Conservation (phyloP, 176 grass and related monocot species). For the Pontederia crassipes region DNA sequence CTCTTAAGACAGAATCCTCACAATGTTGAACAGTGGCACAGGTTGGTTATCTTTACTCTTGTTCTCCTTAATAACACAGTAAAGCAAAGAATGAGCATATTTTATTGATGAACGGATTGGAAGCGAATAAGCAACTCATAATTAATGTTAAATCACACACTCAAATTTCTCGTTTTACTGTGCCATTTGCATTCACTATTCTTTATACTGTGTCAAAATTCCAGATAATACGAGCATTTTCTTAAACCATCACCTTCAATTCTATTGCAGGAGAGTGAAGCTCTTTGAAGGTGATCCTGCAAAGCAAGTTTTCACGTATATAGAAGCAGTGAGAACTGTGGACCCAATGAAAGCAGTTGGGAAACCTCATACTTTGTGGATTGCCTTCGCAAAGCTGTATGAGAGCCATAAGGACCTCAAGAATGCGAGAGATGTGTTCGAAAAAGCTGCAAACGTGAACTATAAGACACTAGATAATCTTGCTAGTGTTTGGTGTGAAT, state of each 20-base stretch:
- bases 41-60: constrained; percentile 18
- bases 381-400: constrained; percentile 75
- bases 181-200: background rate
- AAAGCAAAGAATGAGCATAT: too few relatives aligned
- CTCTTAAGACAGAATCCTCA: constrained; percentile 69
- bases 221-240: background rate
- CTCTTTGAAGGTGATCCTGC: constrained; percentile 65
- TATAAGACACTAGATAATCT: constrained; percentile 68
- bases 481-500: constrained; percentile 77
- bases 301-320: constrained; percentile 61
- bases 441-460: constrained; percentile 58
- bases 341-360: constrained; percentile 85
- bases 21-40: constrained; percentile 85
- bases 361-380: constrained; percentile 76
- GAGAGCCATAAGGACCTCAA: constrained; percentile 66
- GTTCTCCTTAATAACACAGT: too few relatives aligned
- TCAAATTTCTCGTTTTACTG: too few relatives aligned
- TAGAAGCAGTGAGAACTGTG: constrained; percentile 77
- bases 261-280: constrained; percentile 55
- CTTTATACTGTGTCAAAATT: background rate
- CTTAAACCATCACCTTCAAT: background rate
- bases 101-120: too few relatives aligned
- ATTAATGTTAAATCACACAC: too few relatives aligned
- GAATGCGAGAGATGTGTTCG: constrained; percentile 66
- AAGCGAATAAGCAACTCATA: too few relatives aligned